Evolutionary conservation across 306 rosid genomes (phyloP).

Genomic region (Lithocarpus polystachyus): DNA sequence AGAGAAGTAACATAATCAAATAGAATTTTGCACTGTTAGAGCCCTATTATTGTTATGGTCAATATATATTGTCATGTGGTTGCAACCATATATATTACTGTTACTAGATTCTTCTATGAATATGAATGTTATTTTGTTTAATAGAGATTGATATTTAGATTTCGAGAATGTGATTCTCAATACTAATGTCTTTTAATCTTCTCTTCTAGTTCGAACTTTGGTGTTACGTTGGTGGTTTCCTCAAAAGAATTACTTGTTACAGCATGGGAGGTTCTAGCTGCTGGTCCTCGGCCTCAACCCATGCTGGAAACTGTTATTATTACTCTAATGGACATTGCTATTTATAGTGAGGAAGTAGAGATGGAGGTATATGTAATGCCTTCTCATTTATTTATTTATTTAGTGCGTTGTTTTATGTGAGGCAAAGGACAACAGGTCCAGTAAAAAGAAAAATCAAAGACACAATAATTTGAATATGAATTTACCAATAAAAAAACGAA

Average conservation of each 20-base stretch:
- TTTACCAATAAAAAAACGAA: not conserved
- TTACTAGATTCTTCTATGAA: not conserved
- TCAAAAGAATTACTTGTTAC: slow-evolving; percentile 54
- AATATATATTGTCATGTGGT: not conserved
- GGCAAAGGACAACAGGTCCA: not conserved
- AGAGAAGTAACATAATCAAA: not conserved
- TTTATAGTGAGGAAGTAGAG: slow-evolving; percentile 79
- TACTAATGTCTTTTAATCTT: slow-evolving; percentile 15
- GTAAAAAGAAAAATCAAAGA: not conserved
- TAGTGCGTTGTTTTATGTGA: not conserved
- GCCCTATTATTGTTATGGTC: not conserved
- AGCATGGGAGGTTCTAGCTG: slow-evolving; percentile 68
- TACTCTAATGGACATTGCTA: slow-evolving; percentile 82
- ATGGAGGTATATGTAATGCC: slow-evolving; percentile 51
- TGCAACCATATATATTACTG: not conserved
- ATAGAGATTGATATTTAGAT: not conserved
- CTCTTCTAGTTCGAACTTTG: slow-evolving; percentile 67
- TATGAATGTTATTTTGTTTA: not conserved
- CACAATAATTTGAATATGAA: not conserved
- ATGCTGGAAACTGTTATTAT: slow-evolving; percentile 67
- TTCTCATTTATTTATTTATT: not conserved
- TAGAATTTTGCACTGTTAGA: not conserved
- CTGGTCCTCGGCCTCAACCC: slow-evolving; percentile 67
- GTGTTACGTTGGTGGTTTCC: slow-evolving; percentile 59
- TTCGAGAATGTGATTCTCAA: not conserved